Conservation (phyloP, 192 early-diverging fungal genomes). For the Rhizoclosmatium globosum region DNA sequence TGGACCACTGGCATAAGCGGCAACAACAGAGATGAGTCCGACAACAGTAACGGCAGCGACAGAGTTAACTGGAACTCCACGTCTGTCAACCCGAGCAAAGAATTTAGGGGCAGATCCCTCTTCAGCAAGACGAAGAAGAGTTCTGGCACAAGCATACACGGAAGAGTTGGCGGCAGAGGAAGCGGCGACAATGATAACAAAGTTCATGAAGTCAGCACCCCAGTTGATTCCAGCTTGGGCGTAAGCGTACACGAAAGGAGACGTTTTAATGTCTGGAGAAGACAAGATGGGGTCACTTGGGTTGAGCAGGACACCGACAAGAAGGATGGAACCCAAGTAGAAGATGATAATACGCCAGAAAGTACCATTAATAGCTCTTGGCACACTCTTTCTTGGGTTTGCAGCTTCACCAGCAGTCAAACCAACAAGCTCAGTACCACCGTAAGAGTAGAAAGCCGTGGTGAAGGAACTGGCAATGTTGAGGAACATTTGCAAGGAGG, state of each 20-base stretch:
- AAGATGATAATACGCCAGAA: conserved; percentile 88
- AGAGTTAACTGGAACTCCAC: conserved; percentile 72
- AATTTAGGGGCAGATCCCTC: conserved; percentile 71
- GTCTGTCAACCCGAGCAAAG: conserved; percentile 53
- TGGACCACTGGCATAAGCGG: conserved; percentile 5
- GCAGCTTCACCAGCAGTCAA: conserved; percentile 89
- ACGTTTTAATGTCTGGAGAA: conserved; percentile 53
- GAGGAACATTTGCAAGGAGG: conserved; percentile 38
- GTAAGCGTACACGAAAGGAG: conserved; percentile 76
- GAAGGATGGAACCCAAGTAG: conserved; percentile 70
- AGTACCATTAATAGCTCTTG: conserved; percentile 43
- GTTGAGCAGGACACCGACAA: conserved; percentile 79
- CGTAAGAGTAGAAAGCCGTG: conserved; percentile 69
- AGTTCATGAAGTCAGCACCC: conserved; percentile 75
- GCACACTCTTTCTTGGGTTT: conserved; percentile 73
- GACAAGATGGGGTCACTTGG: conserved; percentile 66
- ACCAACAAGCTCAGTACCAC: conserved; percentile 75
- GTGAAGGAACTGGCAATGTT: conserved; percentile 77
- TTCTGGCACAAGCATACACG: conserved; percentile 75
- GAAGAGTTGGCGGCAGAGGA: conserved; percentile 79
- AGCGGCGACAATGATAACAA: conserved; percentile 73
- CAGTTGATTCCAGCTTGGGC: conserved; percentile 59
- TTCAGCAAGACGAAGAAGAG: conserved; percentile 65
- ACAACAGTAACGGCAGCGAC: conserved; percentile 60
- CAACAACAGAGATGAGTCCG: conserved; percentile 42